These are phyloP conservation scores for Grosmannia serpens DNA, from an alignment of 2,329 filamentous ascomycete species.

Conservation along the genomic window DNA sequence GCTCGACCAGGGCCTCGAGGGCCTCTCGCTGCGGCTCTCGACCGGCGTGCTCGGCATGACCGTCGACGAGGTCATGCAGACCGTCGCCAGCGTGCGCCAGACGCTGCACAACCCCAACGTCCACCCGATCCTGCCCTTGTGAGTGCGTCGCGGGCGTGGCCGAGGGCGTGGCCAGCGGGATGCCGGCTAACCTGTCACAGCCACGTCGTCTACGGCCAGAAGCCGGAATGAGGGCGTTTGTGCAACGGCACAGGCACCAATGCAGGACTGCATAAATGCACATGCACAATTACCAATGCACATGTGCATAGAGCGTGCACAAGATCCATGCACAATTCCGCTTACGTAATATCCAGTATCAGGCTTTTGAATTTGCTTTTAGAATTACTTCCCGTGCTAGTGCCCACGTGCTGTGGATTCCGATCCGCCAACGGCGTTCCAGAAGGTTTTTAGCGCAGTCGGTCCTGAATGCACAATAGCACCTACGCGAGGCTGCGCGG, in stretches of 20 bases:
- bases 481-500: not conserved
- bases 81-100: slow-evolving; percentile 10
- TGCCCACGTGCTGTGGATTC: no score
- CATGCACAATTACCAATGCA: no score
- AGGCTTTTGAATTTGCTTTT: no score
- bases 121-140: slow-evolving; percentile 12
- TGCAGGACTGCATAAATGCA: no score
- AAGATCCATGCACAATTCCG: no score
- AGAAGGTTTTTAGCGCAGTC: no score
- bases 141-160: not conserved
- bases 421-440: no score
- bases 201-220: slow-evolving; percentile 12
- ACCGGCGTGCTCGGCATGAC: slow-evolving; percentile 16
- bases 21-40: slow-evolving; percentile 10
- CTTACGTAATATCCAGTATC: no score
- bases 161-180: not conserved
- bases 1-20: slow-evolving; percentile 11
- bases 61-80: slow-evolving; percentile 9
- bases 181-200: not conserved
- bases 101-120: slow-evolving; percentile 10
- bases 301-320: no score
- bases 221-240: not conserved
- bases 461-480: not conserved
- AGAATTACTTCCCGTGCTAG: no score
- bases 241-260: no score